A percentile compares a stretch with the other conserved stretches of the same genome.
Evolutionary conservation across 1,284 basidiomycete genomes (phyloP).

Genomic region (Megacollybia platyphylla): DNA sequence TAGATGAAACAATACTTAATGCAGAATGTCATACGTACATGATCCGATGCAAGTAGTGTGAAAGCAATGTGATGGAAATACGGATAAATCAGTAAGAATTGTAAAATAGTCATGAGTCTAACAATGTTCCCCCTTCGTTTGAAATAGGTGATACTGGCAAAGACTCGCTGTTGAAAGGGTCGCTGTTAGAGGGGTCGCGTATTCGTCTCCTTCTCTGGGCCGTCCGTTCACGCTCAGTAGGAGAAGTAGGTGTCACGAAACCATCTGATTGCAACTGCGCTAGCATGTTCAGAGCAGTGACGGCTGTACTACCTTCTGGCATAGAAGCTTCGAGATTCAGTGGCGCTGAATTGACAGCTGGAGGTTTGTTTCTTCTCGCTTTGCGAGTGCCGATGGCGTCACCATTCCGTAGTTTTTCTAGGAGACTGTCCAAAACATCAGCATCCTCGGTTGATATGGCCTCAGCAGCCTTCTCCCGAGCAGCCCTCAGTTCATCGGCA

Average conservation of each 20-base stretch:
- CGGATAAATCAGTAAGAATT: conserved; percentile 8
- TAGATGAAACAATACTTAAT: no score
- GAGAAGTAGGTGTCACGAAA: conserved; percentile 24
- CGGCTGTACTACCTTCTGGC: conserved; percentile 36
- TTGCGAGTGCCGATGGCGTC: conserved; percentile 44
- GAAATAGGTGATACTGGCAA: conserved; percentile 4
- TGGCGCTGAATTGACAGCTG: conserved; percentile 19
- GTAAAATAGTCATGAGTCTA: conserved; percentile 2
- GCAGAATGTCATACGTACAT: no score
- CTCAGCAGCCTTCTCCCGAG: conserved; percentile 37
- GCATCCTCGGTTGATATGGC: conserved; percentile 33
- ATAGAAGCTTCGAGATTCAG: conserved; percentile 23
- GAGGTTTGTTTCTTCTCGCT: conserved; percentile 35
- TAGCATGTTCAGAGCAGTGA: conserved; percentile 62
- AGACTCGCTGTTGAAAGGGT: conserved; percentile 1
- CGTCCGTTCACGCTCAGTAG: conserved; percentile 7
- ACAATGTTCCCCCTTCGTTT: conserved; percentile 3
- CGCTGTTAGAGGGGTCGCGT: conserved; percentile 1
- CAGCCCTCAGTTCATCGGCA: conserved; percentile 48
- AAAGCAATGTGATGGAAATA: conserved; percentile 11
- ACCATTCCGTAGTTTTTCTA: conserved; percentile 64
- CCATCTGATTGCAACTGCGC: conserved; percentile 58
- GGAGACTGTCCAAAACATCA: conserved; percentile 62
- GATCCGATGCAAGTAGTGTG: not conserved
- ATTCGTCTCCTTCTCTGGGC: conserved; percentile 1